Base-by-base conservation (phyloP, 2,329 filamentous ascomycete genomes). In the Rhynchosporium agropyri region DNA sequence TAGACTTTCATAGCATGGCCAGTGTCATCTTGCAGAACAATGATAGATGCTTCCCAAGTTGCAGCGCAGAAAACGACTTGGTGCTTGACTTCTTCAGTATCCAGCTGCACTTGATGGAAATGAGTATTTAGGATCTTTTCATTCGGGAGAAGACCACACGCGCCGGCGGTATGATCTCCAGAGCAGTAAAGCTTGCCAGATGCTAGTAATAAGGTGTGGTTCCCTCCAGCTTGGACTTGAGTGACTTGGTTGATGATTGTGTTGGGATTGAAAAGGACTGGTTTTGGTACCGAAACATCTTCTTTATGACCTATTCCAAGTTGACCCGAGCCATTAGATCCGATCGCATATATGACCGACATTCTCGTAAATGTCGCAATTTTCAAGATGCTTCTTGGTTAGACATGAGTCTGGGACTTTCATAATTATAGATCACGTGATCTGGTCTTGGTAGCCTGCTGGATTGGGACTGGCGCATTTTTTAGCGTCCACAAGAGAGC, bases 181-280 rank as follows among this genome's bases (percentile, higher is more conserved):
- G 86, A 83, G 71, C 84, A 87, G 71, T 85, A 89, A 0, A 93
- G 78, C 1, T 77, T 69, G 0, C 88, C 88, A 3, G 79, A 72
- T n/a, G 83, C 84, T 10, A 92, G 79, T 9, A 96, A 74, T 3
- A 97, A 77, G 0, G 92, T 96, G 75, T 97, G 94, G 72, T 97
- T 97, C 1, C 93, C 93, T 3, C 94, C 94, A 7, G 91, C 81
- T 62, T 55, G 68, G 7, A 74, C 64, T 59, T 71, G 67, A 58
- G 73, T 68, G 61, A 81, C 74, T 15, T 74, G 66, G 31, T 74
- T 71, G 13, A 77, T 73, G 33, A 71, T 68, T 42, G 76, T 73
- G 56, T 61, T 53, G 20, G 46, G 58, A 5, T 78, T 73, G 74
- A 91, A 89, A n/a, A 83, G 69, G 66, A 85, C 86, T 65, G 78